phyloP scores from a whole-genome alignment of 305 asterid species.

The Rubia tinctorum region DNA sequence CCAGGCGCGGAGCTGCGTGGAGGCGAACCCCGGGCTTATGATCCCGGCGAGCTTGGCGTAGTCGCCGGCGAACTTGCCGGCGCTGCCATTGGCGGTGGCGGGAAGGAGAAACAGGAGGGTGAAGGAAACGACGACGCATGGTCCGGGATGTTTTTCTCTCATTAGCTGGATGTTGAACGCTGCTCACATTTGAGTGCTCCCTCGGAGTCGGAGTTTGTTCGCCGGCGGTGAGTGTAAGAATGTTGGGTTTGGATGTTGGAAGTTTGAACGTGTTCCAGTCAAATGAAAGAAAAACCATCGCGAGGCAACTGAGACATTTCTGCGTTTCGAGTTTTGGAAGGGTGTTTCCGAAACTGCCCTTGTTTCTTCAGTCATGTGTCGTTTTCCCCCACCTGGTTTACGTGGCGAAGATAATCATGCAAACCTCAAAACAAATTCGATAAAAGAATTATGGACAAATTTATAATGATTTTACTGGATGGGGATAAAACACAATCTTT shows the following conservation, averaged over 20 bases:
- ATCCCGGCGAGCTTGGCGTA: constrained; percentile 75
- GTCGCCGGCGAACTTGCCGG: constrained; percentile 44
- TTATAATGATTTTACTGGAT: too few species aligned
- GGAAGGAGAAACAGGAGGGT: constrained; percentile 39
- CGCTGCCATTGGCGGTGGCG: constrained; percentile 26
- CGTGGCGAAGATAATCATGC: not conserved
- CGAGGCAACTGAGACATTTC: not conserved
- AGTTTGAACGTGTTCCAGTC: not conserved
- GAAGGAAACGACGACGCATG: constrained; percentile 22
- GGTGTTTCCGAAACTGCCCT: constrained; percentile 5
- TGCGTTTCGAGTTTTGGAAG: not conserved
- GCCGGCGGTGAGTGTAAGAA: not conserved
- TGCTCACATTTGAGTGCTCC: constrained; percentile 2
- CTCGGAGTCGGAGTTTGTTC: not conserved
- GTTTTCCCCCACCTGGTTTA: not conserved
- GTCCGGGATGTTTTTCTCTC: constrained; percentile 51
- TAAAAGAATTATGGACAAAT: too few species aligned
- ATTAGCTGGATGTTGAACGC: constrained; percentile 22
- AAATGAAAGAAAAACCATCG: not conserved
- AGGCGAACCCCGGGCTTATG: constrained; percentile 94
- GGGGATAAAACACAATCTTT: too few species aligned
- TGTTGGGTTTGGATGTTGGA: not conserved
- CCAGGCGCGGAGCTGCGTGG: constrained; percentile 96
- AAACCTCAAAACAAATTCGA: too few species aligned
- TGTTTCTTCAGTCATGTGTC: not conserved